phyloP scores from a whole-genome alignment of 2,329 filamentous ascomycete species.

The Cylindrodendrum hubeiense region DNA sequence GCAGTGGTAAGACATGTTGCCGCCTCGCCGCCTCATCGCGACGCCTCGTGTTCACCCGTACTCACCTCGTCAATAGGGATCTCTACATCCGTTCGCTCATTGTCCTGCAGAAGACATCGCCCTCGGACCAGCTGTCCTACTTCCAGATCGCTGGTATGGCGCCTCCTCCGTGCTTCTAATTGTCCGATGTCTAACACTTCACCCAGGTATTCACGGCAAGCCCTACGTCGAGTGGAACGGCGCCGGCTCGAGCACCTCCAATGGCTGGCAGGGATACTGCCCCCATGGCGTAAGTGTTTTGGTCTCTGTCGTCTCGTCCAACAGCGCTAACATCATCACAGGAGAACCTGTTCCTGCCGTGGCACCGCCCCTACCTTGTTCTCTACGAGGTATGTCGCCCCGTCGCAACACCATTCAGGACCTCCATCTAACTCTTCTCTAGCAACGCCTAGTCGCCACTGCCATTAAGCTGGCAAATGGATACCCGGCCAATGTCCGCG shows the following conservation, averaged over 20 bases:
- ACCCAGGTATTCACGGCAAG: slow-evolving; percentile 54
- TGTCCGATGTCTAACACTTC: neutral
- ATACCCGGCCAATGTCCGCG: slow-evolving; percentile 53
- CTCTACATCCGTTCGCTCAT: slow-evolving; percentile 63
- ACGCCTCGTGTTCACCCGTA: slow-evolving; percentile 22
- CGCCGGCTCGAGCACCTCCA: slow-evolving; percentile 46
- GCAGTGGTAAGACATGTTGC: slow-evolving; percentile 3
- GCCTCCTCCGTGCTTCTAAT: neutral
- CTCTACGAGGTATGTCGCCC: slow-evolving; percentile 60
- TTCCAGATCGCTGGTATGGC: slow-evolving; percentile 61
- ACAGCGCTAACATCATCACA: slow-evolving; percentile 36
- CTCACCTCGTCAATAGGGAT: slow-evolving; percentile 56
- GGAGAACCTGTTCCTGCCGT: slow-evolving; percentile 63
- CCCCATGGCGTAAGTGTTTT: slow-evolving; percentile 56
- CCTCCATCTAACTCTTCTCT: neutral
- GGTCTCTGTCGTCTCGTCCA: neutral
- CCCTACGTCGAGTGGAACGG: slow-evolving; percentile 58
- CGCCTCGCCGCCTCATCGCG: neutral
- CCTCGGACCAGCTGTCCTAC: slow-evolving; percentile 59
- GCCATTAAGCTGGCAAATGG: slow-evolving; percentile 7
- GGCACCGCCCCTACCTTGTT: slow-evolving; percentile 68
- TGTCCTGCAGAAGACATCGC: slow-evolving; percentile 57
- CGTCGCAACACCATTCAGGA: neutral
- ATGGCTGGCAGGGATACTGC: slow-evolving; percentile 57
- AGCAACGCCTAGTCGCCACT: slow-evolving; percentile 14